Evolutionary conservation across 2,329 filamentous ascomycete species (phyloP), one percentile per base, ranked within the genome.

Genomic region (Juglanconis juglandina): DNA sequence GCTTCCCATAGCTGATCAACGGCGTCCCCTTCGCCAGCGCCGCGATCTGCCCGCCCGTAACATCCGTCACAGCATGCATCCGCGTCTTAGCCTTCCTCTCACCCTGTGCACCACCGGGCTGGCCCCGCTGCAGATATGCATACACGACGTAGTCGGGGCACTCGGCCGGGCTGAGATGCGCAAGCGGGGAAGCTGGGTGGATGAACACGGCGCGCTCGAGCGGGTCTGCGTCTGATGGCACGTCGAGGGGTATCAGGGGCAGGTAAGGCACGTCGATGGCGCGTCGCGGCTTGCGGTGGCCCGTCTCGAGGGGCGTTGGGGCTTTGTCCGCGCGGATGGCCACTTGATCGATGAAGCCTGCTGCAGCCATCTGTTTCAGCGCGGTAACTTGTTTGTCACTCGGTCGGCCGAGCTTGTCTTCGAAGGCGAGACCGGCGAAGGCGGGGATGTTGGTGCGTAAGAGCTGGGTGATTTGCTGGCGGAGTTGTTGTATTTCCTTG

Each of bases 231-330:
- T 69, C 68, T 24, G 70, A 68, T 11, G 71, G 69, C 1, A 73
- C 71, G 24, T 85, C 72, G 63, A 91, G 79, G 0, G 92, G 87
- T 66, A 93, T 86, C 4, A 99, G 86, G 0, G 95, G 92, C 6
- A 96, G 74, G 71, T 98, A 99, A 0, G 94, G 90, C 3, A 98
- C 90, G 67, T 98, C 92, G 65, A 95, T 96, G 1, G 93, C 90
- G n/a, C 92, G 86, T 54, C 86, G 87, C 0, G 93, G 91, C 63
- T 90, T 91, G 17, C 88, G 81, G n/a, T 58, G 17, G 50, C 80
- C 75, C 56, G 82, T 75, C 63, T 88, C 86, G 1, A 88, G 87
- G 0, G 91, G 90, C 11, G 81, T 82, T 0, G 92, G 91, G 0
- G 91, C 82, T n/a, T 92, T 79, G 73, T 99, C 94, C 4, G 91